Evolutionary conservation across 1,284 basidiomycete genomes (phyloP), one percentile per base, ranked within the genome.

Genomic region (Cutaneotrichosporon daszewskae): DNA sequence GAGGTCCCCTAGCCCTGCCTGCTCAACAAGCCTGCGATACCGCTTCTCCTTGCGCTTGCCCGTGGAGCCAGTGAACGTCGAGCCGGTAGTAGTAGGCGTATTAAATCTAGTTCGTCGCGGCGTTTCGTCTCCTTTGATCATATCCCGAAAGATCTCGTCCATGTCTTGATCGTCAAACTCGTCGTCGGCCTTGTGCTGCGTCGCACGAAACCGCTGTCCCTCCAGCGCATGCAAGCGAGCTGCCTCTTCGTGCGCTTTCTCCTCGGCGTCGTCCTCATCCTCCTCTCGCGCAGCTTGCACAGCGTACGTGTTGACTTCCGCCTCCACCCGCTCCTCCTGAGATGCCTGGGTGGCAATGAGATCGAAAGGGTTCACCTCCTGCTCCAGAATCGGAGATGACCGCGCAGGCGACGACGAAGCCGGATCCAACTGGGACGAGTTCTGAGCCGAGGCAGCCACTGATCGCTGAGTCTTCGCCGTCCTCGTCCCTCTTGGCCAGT

Each of bases 1-100:
- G n/a, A 69, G 52, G 51, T 69, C 66, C 3, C 61, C 65, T 9
- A 64, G 50, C 2, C 65, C 66, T 8, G 66, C 65, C n/a, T 62
- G 45, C 34, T 64, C 58, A 9, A 55, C 46, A 26, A 64, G 39
- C 4, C 49, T 31, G 22, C 42, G 47, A n/a, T 53, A 51, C 22
- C 58, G 47, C 9, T 41, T 33, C 9, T 43, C 32, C 22, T 52
- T 43, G 14, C 58, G 45, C 0, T 36, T 40, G 10, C 55, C 58
- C 6, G 41, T 47, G 8, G 53, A 45, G 8, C 38, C 49, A 10
- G 33, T 11, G n/a, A 8, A 17, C 8, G 39, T 26, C 18, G 39
- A 40, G 16, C 19, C 22, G 11, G 17, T 24, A 8, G 32, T 25
- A 4, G 32, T 22, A 3, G 44, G 43, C 7, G 43, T 43, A 19